phyloP scores from a whole-genome alignment of 78 protist genomes.

The Planoprotostelium fungivorum region DNA sequence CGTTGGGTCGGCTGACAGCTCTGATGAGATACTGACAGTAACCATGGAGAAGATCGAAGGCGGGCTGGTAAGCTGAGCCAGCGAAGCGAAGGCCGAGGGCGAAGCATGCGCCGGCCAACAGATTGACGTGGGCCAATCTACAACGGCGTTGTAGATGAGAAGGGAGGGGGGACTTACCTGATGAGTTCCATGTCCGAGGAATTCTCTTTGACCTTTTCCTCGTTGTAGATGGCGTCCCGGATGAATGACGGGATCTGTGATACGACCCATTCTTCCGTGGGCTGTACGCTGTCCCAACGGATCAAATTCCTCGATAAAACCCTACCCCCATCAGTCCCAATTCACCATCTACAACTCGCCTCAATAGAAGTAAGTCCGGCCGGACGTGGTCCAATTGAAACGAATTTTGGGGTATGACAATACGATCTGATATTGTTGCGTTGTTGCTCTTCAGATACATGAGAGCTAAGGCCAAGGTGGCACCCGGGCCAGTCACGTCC shows the following conservation, averaged over 20 bases:
- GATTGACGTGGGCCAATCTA: constrained; percentile 21
- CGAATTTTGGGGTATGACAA: constrained; percentile 64
- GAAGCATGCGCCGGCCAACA: constrained; percentile 76
- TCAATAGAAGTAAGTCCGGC: constrained; percentile 68
- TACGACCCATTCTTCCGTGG: constrained; percentile 38
- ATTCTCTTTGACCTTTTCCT: not conserved
- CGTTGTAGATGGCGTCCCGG: not conserved
- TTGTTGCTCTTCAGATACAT: constrained; percentile 69
- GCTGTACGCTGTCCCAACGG: constrained; percentile 38
- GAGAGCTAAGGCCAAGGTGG: constrained; percentile 80
- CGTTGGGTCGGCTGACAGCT: not conserved
- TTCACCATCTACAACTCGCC: constrained; percentile 40
- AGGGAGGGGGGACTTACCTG: not conserved
- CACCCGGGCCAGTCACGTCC: constrained; percentile 86
- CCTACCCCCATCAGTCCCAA: not conserved
- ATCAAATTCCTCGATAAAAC: constrained; percentile 45
- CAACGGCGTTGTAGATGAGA: not conserved
- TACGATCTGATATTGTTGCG: constrained; percentile 34
- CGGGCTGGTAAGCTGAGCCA: constrained; percentile 12
- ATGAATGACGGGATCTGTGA: constrained; percentile 15
- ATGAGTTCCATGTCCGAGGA: not conserved
- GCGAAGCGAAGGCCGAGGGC: constrained; percentile 66
- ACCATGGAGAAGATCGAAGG: not conserved
- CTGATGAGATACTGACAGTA: not conserved
- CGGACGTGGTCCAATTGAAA: constrained; percentile 64